Percentiles rank a stretch among this genome's conserved stretches.
phyloP scores from a whole-genome alignment of 441 rosid species.

The Pelargonium citronellum region DNA sequence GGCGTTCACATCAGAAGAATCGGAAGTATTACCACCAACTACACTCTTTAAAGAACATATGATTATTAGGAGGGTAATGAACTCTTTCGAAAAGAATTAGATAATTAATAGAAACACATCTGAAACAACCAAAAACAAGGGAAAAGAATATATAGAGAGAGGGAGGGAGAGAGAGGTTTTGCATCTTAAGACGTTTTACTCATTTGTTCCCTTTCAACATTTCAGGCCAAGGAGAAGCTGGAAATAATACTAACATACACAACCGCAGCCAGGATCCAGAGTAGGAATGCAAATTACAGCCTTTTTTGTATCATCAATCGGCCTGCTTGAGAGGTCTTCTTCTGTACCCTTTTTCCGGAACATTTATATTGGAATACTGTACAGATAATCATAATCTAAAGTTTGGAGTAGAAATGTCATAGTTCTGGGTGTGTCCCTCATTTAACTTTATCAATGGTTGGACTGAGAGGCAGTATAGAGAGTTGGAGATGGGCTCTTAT shows the following conservation, averaged over 20 bases:
- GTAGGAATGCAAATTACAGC: conserved; percentile 33
- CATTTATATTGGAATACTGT: conserved; percentile 23
- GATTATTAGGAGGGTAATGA: conserved; percentile 38
- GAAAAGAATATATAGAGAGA: not conserved
- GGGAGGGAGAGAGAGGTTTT: conserved; percentile 22
- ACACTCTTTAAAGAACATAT: conserved; percentile 69
- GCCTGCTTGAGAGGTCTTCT: conserved; percentile 37
- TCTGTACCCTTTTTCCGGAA: conserved; percentile 26
- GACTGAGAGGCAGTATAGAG: too few relatives aligned
- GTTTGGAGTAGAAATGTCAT: conserved; percentile 17
- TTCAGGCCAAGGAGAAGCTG: conserved; percentile 95
- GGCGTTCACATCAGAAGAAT: conserved; percentile 96
- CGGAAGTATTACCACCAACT: conserved; percentile 83
- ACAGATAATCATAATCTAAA: conserved; percentile 28
- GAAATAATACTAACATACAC: conserved; percentile 43
- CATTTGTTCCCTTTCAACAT: conserved; percentile 43
- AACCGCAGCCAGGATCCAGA: conserved; percentile 18
- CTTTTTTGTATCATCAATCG: conserved; percentile 18
- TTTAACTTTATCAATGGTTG: too few relatives aligned
- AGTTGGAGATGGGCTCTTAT: too few relatives aligned
- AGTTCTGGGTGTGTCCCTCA: not conserved
- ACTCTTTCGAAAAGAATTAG: conserved; percentile 22
- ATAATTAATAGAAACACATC: not conserved
- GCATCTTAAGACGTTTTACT: conserved; percentile 27
- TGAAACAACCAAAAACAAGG: not conserved